Percentiles rank a stretch among this genome's conserved stretches.
phyloP scores from a whole-genome alignment of 106 monocot species.

The Ottelia alismoides region DNA sequence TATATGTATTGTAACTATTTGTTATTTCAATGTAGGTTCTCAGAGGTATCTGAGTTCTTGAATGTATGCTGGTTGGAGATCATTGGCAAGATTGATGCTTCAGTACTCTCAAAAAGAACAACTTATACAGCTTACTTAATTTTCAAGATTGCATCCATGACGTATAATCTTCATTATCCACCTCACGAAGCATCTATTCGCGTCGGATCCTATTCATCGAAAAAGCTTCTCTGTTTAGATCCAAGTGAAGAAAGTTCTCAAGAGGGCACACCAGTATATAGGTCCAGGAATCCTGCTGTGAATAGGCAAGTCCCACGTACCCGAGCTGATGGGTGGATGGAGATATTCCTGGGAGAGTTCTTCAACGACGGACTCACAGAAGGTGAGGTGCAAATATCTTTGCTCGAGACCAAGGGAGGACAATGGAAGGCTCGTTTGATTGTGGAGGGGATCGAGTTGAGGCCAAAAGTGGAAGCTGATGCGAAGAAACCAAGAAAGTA shows the following conservation, averaged over 20 bases:
- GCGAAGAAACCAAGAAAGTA: too few relatives aligned
- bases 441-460: constrained; percentile 9
- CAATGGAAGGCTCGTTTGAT: constrained; percentile 8
- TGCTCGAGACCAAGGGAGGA: constrained; percentile 1
- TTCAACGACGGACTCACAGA: background rate
- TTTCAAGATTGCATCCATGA: constrained; percentile 15
- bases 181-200: constrained; percentile 26
- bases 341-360: constrained; percentile 1
- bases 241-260: background rate
- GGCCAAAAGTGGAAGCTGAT: too few relatives aligned
- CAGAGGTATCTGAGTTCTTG: constrained; percentile 42
- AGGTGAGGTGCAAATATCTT: constrained; percentile 4
- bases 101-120: constrained; percentile 35
- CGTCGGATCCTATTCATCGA: constrained; percentile 5
- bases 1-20: too few relatives aligned
- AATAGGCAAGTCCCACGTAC: too few relatives aligned
- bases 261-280: too few relatives aligned
- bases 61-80: constrained; percentile 63
- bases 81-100: too few relatives aligned
- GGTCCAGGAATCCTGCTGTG: background rate
- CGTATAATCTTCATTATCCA: constrained; percentile 11
- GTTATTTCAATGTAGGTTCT: too few relatives aligned
- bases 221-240: background rate
- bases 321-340: constrained; percentile 11
- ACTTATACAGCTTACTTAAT: constrained; percentile 39